Evolutionary conservation across 805 yeast species (phyloP).

Genomic region (Phaffomyces thermotolerans): DNA sequence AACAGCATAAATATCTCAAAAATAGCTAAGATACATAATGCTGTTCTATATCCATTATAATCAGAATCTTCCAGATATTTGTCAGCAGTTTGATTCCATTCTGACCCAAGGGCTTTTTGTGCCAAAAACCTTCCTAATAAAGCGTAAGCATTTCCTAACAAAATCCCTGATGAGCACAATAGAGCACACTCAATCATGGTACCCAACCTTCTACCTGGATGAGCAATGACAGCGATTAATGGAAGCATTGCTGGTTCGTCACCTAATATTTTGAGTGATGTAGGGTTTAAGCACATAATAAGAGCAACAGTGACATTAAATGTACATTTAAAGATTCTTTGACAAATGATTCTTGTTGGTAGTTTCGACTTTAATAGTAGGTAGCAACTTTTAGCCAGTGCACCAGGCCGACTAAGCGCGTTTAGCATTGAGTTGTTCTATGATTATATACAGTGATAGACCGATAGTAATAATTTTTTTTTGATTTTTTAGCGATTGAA

Average conservation of each 20-base stretch:
- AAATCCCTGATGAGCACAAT: slow-evolving; percentile 34
- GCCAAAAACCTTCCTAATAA: slow-evolving; percentile 36
- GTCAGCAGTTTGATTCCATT: slow-evolving; percentile 25
- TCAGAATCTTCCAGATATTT: slow-evolving; percentile 23
- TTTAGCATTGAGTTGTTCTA: not conserved
- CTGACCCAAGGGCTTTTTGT: slow-evolving; percentile 27
- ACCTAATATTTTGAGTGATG: slow-evolving; percentile 30
- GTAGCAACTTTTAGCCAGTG: not conserved
- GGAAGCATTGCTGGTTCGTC: slow-evolving; percentile 38
- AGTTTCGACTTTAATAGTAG: not conserved
- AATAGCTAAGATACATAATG: slow-evolving; percentile 36
- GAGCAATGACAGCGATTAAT: slow-evolving; percentile 38
- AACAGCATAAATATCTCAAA: slow-evolving; percentile 40
- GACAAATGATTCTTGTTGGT: slow-evolving; percentile 26
- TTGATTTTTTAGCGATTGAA: not conserved
- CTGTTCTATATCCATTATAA: slow-evolving; percentile 30
- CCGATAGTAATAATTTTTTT: not conserved
- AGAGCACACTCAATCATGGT: slow-evolving; percentile 38
- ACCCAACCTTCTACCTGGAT: slow-evolving; percentile 44
- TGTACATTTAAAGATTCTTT: slow-evolving; percentile 32
- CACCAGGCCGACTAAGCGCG: not conserved
- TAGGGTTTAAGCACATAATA: slow-evolving; percentile 33
- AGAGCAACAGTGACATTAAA: slow-evolving; percentile 35
- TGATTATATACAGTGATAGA: too few relatives aligned
- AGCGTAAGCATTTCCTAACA: slow-evolving; percentile 36